Percentiles rank a stretch among this genome's conserved stretches.
These are phyloP conservation scores for Mariannaea elegans DNA, from an alignment of 2,329 filamentous ascomycete genomes.

Conservation along the genomic window DNA sequence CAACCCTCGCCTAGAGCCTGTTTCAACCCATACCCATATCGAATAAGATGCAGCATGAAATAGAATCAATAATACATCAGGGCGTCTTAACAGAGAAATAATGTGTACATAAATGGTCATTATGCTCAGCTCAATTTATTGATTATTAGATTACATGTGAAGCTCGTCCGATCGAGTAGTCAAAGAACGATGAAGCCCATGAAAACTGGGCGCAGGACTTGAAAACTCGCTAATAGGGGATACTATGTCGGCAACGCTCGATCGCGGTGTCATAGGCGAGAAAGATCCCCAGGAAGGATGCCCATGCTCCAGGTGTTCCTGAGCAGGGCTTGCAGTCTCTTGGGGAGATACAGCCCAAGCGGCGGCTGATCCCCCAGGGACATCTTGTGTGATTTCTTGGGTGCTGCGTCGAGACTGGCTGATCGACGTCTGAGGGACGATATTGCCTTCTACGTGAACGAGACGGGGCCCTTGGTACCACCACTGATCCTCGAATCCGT, in stretches of 20 bases:
- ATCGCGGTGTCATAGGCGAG: conserved; percentile 24
- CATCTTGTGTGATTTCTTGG: conserved; percentile 17
- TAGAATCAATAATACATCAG: too few relatives aligned
- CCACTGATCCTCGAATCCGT: conserved; percentile 67
- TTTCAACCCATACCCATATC: too few relatives aligned
- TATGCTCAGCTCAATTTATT: background rate
- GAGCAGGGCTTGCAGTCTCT: background rate
- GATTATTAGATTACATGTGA: conserved; percentile 26
- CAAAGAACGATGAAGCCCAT: conserved; percentile 34
- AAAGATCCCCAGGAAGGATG: conserved; percentile 26
- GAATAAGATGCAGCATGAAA: too few relatives aligned
- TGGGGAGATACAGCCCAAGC: conserved; percentile 29
- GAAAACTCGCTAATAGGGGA: conserved; percentile 38
- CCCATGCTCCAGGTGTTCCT: background rate
- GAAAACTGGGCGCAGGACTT: conserved; percentile 34
- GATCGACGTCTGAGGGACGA: conserved; percentile 25
- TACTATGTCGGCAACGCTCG: conserved; percentile 35
- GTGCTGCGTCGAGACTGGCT: conserved; percentile 12
- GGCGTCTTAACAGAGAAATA: too few relatives aligned
- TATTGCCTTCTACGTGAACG: conserved; percentile 35
- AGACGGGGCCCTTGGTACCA: conserved; percentile 58
- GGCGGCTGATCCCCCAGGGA: conserved; percentile 20
- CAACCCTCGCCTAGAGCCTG: too few relatives aligned
- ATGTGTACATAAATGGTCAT: background rate
- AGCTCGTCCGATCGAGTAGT: conserved; percentile 40